phyloP scores from a whole-genome alignment of 768 basidiomycete species.

The Russula sp. region DNA sequence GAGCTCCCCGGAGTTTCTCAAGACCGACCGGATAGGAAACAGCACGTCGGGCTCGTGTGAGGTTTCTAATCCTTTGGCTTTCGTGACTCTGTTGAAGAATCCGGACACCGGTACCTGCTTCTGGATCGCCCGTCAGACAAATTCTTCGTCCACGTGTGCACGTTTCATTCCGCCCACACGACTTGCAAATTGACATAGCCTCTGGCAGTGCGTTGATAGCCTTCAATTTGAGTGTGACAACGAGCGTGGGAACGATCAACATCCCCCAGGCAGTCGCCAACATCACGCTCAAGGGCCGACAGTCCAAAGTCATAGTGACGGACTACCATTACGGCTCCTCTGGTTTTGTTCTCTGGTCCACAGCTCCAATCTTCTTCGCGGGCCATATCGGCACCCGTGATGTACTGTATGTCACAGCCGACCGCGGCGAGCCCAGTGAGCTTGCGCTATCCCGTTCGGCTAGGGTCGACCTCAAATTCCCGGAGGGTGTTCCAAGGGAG shows the following conservation, averaged over 20 bases:
- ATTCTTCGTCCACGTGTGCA: constrained; percentile 65
- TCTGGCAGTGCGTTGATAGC: constrained; percentile 43
- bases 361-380: constrained; percentile 69
- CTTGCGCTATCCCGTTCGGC: constrained; percentile 33
- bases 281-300: constrained; percentile 63
- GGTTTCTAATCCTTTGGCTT: constrained; percentile 47
- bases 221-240: constrained; percentile 62
- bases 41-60: constrained; percentile 48
- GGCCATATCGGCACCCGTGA: constrained; percentile 45
- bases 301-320: constrained; percentile 70
- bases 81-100: constrained; percentile 63
- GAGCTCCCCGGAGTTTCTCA: constrained; percentile 73
- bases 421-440: constrained; percentile 38
- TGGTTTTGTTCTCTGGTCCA: constrained; percentile 62
- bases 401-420: constrained; percentile 43
- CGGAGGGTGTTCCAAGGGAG: constrained; percentile 51
- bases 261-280: constrained; percentile 53
- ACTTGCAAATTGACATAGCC: background rate
- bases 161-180: background rate
- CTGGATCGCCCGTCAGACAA: constrained; percentile 63
- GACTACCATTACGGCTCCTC: constrained; percentile 66
- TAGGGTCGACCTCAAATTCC: constrained; percentile 44
- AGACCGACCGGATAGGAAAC: constrained; percentile 73
- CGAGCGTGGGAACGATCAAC: constrained; percentile 49
- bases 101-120: constrained; percentile 65